phyloP scores from a whole-genome alignment of 1,139 yeast genomes.

The Komagataea norvegica region DNA sequence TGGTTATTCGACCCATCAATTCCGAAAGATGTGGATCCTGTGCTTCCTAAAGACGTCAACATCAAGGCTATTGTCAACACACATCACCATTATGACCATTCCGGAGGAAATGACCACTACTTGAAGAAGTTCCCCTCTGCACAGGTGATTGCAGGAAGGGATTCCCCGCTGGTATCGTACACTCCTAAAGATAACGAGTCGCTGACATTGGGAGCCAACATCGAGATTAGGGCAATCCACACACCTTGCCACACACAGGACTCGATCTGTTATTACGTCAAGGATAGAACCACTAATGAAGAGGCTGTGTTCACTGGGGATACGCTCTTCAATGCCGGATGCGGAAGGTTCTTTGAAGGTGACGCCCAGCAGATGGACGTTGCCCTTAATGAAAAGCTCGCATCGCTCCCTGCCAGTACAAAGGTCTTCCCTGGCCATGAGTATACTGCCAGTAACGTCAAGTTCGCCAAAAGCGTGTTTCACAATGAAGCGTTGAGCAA shows the following conservation, averaged over 20 bases:
- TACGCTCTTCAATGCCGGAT: conserved; percentile 88
- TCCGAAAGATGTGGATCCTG: conserved; percentile 47
- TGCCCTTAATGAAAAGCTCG: conserved; percentile 57
- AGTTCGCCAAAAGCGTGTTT: conserved; percentile 66
- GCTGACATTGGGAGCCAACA: conserved; percentile 55
- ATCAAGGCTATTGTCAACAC: conserved; percentile 78
- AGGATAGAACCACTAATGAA: conserved; percentile 56
- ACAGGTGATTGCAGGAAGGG: conserved; percentile 84
- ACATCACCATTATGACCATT: conserved; percentile 92
- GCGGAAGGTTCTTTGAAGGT: conserved; percentile 97
- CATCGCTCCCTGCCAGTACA: conserved; percentile 61
- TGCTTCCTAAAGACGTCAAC: conserved; percentile 24
- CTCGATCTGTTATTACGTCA: conserved; percentile 78
- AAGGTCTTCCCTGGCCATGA: conserved; percentile 92
- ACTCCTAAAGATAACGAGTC: conserved; percentile 65
- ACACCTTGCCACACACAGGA: conserved; percentile 99
- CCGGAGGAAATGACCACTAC: conserved; percentile 73
- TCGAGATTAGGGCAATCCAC: conserved; percentile 76
- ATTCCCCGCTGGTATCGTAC: conserved; percentile 62
- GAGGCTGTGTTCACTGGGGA: conserved; percentile 91
- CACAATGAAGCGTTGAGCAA: conserved; percentile 47
- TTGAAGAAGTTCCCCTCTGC: conserved; percentile 29
- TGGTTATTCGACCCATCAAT: conserved; percentile 94
- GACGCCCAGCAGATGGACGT: conserved; percentile 72
- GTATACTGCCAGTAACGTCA: conserved; percentile 78